Evolutionary conservation across 805 yeast species (phyloP).

Genomic region (Metschnikowia picachoensis): DNA sequence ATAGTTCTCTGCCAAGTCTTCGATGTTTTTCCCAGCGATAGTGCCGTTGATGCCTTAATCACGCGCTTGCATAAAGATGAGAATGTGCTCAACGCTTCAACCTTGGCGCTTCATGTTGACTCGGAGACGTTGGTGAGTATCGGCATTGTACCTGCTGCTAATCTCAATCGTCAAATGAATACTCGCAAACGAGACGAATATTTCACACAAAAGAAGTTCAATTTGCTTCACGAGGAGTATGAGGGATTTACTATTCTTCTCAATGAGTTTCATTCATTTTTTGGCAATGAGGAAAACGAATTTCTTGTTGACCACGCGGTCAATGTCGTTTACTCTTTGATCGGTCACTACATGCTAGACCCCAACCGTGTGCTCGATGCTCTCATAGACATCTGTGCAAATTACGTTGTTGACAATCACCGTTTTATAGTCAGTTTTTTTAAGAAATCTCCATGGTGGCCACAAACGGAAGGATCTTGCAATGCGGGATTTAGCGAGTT

Average conservation of each 20-base stretch:
- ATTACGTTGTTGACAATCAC: constrained; percentile 41
- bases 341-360: constrained; percentile 76
- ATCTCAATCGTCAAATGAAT: constrained; percentile 36
- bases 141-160: constrained; percentile 29
- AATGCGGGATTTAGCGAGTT: constrained; percentile 29
- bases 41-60: constrained; percentile 19
- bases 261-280: constrained; percentile 43
- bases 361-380: constrained; percentile 66
- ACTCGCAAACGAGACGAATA: constrained; percentile 38
- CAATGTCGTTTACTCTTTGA: constrained; percentile 50
- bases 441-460: constrained; percentile 66
- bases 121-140: constrained; percentile 26
- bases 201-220: constrained; percentile 54
- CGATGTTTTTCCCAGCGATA: constrained; percentile 34
- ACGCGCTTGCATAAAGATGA: constrained; percentile 17
- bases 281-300: constrained; percentile 37
- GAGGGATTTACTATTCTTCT: constrained; percentile 73
- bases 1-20: constrained; percentile 35
- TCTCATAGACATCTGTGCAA: constrained; percentile 49
- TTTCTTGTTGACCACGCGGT: constrained; percentile 43
- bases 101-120: constrained; percentile 29
- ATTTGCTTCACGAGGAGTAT: constrained; percentile 66
- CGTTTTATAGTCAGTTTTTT: constrained; percentile 49
- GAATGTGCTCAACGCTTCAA: constrained; percentile 27
- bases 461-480: constrained; percentile 33